Conservation (phyloP, 768 basidiomycete genomes). For the Trametes gibbosa region DNA sequence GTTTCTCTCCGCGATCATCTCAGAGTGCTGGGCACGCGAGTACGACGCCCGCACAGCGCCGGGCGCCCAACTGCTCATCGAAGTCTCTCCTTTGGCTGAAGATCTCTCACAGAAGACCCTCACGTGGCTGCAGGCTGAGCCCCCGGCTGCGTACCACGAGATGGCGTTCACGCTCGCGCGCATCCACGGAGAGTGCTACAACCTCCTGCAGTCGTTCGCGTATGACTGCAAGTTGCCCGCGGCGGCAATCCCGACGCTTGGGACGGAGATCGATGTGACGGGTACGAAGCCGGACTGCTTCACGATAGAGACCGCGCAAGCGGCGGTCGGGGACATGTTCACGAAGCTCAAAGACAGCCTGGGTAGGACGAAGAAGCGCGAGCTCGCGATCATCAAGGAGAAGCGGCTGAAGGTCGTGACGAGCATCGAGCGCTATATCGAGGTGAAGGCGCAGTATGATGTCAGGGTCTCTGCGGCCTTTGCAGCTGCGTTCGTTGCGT, state of each 20-base stretch:
- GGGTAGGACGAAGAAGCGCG: conserved; percentile 75
- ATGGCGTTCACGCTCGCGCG: conserved; percentile 80
- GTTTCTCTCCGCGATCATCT: conserved; percentile 76
- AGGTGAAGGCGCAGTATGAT: conserved; percentile 83
- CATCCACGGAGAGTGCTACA: conserved; percentile 75
- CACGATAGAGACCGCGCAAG: conserved; percentile 73
- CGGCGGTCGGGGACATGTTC: conserved; percentile 69
- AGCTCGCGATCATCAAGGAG: conserved; percentile 70
- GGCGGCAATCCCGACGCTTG: conserved; percentile 75
- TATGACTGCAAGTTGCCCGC: conserved; percentile 85
- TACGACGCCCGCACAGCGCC: conserved; percentile 37
- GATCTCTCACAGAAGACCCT: conserved; percentile 70
- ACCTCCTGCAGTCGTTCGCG: conserved; percentile 78
- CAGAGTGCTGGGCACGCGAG: conserved; percentile 88
- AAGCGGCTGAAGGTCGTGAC: conserved; percentile 64
- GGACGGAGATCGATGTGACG: conserved; percentile 73
- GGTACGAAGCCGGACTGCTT: conserved; percentile 65
- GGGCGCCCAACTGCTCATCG: conserved; percentile 43
- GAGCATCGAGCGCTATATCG: conserved; percentile 76
- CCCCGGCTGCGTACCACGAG: conserved; percentile 86
- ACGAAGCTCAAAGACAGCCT: conserved; percentile 71
- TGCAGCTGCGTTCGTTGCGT: conserved; percentile 87
- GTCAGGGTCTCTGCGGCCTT: conserved; percentile 85
- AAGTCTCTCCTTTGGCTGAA: conserved; percentile 56
- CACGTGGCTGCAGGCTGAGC: conserved; percentile 66